These are phyloP conservation scores for Podaxis rugospora DNA, from an alignment of 768 basidiomycete species.

Conservation along the genomic window DNA sequence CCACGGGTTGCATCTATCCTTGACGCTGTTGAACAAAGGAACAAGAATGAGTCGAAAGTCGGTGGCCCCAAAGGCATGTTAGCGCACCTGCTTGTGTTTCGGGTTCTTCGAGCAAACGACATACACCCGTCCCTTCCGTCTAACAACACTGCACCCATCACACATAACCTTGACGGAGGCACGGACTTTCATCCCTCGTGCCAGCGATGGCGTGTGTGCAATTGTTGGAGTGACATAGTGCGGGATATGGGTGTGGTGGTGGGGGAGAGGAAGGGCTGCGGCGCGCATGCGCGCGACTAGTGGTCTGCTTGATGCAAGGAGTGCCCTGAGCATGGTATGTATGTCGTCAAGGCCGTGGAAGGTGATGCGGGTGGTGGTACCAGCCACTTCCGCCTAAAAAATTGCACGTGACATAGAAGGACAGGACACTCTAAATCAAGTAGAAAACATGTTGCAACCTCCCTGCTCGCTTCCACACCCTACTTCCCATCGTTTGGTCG, in stretches of 20 bases:
- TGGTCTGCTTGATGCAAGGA: constrained; percentile 60
- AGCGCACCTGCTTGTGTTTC: constrained; percentile 91
- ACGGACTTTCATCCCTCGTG: constrained; percentile 94
- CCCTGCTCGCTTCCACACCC: background rate
- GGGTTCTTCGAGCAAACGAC: constrained; percentile 92
- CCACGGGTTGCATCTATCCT: constrained; percentile 35
- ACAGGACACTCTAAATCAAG: background rate
- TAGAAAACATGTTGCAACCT: background rate
- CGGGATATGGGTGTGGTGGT: constrained; percentile 17
- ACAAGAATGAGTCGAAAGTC: background rate
- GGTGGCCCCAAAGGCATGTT: background rate
- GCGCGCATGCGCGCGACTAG: constrained; percentile 48
- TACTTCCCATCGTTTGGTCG: background rate
- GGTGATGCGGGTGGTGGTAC: no score
- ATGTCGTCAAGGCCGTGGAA: constrained; percentile 11
- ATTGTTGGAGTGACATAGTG: constrained; percentile 21
- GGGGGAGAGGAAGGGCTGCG: constrained; percentile 24
- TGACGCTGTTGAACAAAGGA: constrained; percentile 48
- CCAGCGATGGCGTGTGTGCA: constrained; percentile 28
- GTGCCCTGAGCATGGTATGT: constrained; percentile 53
- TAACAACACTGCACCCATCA: constrained; percentile 87
- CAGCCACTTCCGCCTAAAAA: background rate
- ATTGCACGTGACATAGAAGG: background rate
- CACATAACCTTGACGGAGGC: constrained; percentile 94
- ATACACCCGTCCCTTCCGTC: constrained; percentile 87